Base-by-base conservation (phyloP, 371 early-diverging fungal species). In the Actinomortierella wolfii region DNA sequence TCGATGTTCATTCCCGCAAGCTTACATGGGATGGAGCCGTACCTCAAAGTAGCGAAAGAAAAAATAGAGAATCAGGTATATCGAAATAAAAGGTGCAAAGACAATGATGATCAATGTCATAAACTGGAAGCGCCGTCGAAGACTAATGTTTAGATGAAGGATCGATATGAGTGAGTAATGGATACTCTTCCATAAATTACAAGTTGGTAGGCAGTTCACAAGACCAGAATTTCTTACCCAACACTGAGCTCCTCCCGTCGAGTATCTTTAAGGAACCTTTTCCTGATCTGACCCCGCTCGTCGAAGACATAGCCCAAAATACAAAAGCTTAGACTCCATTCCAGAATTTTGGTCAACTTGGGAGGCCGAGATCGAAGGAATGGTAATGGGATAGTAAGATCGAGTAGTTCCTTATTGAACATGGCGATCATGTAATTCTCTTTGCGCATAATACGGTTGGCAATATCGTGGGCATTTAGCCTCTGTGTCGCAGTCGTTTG, bases 371-470 rank as follows among this genome's bases (percentile, higher is more conserved):
- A 48, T n/a, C 79, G 77, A 17, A 87, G 13, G 49, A 81, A 62
- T 0, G 90, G 86, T 14, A 87, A 26, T 0, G 94, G 94, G 4
- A 92, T 80, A 1, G 83, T 76, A 18, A 97, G 81, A 56, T 96
- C 83, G 20, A 98, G 76, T 18, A 94, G 58, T 29, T 96, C 93
- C 67, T 93, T 93, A 83, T 97, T 96, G 77, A 97, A 91, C 49
- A 99, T 70, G 8, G 97, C 97, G 57, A 98, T 90, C 79, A 97
- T 75, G 73, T 96, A 98, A 77, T 99, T 99, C 43, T 99, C 99
- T 56, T 89, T 86, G n/a, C 98, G 89, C 92, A 98, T 88, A 58
- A 99, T 97, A 34, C 97, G 88, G 76, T 93, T 94, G 18, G 96
- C 89, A 39, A 98, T 90, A 51, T 81, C 86, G 60, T 94, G 93